A percentile compares a stretch with the other conserved stretches of the same genome.
Evolutionary conservation across 176 grass and related monocot species (phyloP).

Genomic region (Oryza nivara): DNA sequence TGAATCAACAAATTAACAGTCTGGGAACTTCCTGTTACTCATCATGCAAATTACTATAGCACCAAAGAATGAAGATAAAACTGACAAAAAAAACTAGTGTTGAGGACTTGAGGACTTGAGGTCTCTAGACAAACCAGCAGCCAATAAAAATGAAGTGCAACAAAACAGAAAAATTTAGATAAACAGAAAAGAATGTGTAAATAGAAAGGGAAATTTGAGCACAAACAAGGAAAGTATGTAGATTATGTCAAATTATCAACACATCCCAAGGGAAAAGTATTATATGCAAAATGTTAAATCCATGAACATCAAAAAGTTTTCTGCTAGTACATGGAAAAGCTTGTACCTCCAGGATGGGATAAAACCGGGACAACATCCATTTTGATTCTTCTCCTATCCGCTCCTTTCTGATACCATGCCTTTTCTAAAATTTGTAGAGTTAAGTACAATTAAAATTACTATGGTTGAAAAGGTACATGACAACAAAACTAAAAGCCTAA

Average conservation of each 20-base stretch:
- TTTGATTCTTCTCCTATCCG: constrained; percentile 62
- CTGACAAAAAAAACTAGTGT: neutral
- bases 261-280: neutral
- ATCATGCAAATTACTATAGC: too few species aligned
- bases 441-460: constrained; percentile 13
- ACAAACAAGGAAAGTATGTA: neutral
- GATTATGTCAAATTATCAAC: neutral
- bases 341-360: constrained; percentile 83
- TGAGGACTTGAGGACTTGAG: neutral
- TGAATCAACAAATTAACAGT: too few species aligned
- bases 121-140: neutral
- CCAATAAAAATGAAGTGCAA: neutral
- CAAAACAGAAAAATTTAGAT: neutral
- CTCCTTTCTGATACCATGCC: constrained; percentile 70
- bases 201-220: neutral
- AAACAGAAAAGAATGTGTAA: neutral
- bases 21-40: too few species aligned
- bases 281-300: too few species aligned
- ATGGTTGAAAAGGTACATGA: neutral
- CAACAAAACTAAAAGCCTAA: neutral
- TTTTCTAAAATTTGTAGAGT: constrained; percentile 60
- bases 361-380: constrained; percentile 80
- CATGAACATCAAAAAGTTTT: too few species aligned
- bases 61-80: too few species aligned
- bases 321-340: neutral